Base-by-base conservation (phyloP, 2,329 filamentous ascomycete genomes). In the Aspergillus proliferans region DNA sequence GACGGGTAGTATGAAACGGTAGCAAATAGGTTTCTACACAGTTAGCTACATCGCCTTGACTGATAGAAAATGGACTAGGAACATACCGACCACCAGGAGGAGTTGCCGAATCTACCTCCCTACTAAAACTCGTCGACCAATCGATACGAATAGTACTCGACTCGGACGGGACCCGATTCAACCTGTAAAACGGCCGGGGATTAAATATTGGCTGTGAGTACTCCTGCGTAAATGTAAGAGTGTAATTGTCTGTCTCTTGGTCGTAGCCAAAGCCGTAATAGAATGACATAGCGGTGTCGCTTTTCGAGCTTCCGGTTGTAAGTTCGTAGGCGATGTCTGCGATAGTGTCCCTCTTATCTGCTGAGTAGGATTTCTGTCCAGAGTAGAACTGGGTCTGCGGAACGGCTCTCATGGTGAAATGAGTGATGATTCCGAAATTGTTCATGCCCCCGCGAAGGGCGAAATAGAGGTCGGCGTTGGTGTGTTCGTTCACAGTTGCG, bases 371-470 rank as follows among this genome's bases (percentile, higher is more conserved):
- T 19, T 50, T 56, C 9, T 48, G 33, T 4, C 65, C 62, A n/a
- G 62, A 67, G 63, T 66, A 72, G 38, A 72, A 55, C 6, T 61
- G 41, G n/a, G 63, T 66, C 39, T 62, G 67, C 3, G 60, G 47
- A 28, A 67, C 65, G 0, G 71, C 66, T 4, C 58, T 55, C 21
- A 74, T 56, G 18, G 67, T 64, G 39, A 66, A 63, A 12, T 49
- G 41, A 14, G 65, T 71, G 4, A 72, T 59, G 15, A 72, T 59
- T 6, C 67, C 70, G 40, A 71, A 71, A 49, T 71, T 72, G 53
- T 66, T 69, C 3, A 61, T 59, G 5, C 67, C 69, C 3, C 69
- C 70, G 21, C 66, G 65, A 7, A 72, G 58, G 4, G 66, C 63
- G 28, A 60, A 62, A 58, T 68, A 71, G 1, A 72, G 52, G 42